Evolutionary conservation across 1,284 basidiomycete species (phyloP).

Genomic region (Fomes fomentarius): DNA sequence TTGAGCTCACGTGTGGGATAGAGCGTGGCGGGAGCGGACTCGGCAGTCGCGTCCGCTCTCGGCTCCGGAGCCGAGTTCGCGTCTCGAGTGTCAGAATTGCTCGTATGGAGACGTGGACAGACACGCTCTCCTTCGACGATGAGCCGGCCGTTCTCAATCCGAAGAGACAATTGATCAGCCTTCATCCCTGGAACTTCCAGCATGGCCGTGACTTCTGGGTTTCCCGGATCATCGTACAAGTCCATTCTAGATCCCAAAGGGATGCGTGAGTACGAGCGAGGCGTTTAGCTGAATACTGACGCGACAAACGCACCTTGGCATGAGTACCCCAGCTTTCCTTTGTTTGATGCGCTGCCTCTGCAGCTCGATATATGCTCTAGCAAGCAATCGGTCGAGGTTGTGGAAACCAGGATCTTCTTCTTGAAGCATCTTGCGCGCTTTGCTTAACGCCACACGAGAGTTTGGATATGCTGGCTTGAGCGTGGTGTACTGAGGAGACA

Average conservation of each 20-base stretch:
- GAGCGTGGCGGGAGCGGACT: conserved; percentile 6
- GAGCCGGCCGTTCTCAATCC: conserved; percentile 45
- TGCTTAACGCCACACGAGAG: not conserved
- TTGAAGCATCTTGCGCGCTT: conserved; percentile 10
- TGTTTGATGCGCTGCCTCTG: conserved; percentile 10
- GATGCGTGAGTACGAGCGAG: not conserved
- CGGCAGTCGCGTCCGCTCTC: conserved; percentile 7
- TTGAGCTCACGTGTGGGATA: conserved; percentile 50
- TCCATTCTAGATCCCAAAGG: conserved; percentile 47
- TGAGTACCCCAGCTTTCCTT: conserved; percentile 7
- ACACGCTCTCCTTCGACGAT: conserved; percentile 49
- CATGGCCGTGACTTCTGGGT: conserved; percentile 44
- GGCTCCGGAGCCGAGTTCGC: conserved; percentile 7
- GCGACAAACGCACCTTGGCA: conserved; percentile 13
- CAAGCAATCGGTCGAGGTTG: conserved; percentile 18
- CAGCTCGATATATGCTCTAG: conserved; percentile 17
- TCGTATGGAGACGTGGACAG: conserved; percentile 23
- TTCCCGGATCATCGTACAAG: conserved; percentile 49
- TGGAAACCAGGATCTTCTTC: conserved; percentile 17
- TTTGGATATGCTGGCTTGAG: not conserved
- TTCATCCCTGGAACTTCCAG: conserved; percentile 62
- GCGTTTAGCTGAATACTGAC: not conserved
- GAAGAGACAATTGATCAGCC: conserved; percentile 48
- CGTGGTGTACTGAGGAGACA: conserved; percentile 23
- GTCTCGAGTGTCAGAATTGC: not conserved